Base-by-base conservation (phyloP, 768 basidiomycete genomes). In the Guyanaporus albipodus region DNA sequence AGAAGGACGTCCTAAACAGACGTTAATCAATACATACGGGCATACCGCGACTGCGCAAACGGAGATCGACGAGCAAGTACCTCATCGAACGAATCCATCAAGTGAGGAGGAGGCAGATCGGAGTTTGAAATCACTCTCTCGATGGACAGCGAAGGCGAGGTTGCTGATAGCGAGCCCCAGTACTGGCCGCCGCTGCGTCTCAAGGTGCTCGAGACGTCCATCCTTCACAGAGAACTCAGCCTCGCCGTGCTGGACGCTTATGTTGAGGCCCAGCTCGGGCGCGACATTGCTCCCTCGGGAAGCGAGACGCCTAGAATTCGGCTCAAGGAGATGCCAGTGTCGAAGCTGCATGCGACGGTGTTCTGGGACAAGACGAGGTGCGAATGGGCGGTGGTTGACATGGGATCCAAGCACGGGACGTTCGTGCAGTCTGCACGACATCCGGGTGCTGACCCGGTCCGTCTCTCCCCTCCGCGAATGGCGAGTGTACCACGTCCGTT, bases 321-420 rank as follows among this genome's bases (percentile, higher is more conserved):
- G 36, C 67, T 92, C 28, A 88, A 85, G 66, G 88, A 91, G 67
- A 85, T 92, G 82, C 76, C 78, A 50, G 87, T 91, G 10, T 89
- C 86, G 3, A 91, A 91, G 65, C 53, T 85, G 43, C 90, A 92
- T 58, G 83, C 87, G 8, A 86, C 82, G 3, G 70, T 77, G 2
- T 91, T 78, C 59, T 89, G 82, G 83, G 82, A 89, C 60, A 67
- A 69, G 27, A 62, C 64, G 23, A 72, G 77, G 44, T 61, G 67
- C 12, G 76, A 78, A 47, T 91, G 88, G 88, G 75, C 77, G 3
- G 68, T 87, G 24, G 87, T 90, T 9, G 90, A 92, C 61, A 87
- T 87, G 82, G 90, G 87, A 9, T 87, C 85, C 42, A 85, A 82
- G 63, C 90, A 92, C 53, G 90, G 90, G 4, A 91, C 89, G 1